Evolutionary conservation across 148 eudicot species (phyloP).

Genomic region (Rhododendron vialii): DNA sequence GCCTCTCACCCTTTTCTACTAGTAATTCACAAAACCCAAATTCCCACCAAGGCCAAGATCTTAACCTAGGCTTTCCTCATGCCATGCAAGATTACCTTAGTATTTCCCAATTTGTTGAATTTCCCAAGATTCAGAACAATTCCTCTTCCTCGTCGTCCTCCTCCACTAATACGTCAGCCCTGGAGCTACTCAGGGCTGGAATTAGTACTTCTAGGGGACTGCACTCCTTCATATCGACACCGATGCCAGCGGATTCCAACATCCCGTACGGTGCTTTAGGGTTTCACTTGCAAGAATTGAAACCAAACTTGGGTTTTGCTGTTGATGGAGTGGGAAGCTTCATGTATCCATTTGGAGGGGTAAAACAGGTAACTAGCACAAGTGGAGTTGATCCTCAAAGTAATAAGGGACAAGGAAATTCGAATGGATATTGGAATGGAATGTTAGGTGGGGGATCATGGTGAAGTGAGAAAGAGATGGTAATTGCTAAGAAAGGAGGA

Average conservation of each 20-base stretch:
- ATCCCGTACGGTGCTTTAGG: constrained; percentile 33
- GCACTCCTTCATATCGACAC: constrained; percentile 31
- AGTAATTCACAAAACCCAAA: constrained; percentile 44
- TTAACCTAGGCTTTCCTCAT: constrained; percentile 48
- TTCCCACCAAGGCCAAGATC: constrained; percentile 49
- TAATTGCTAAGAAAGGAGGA: background rate
- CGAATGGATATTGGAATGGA: constrained; percentile 28
- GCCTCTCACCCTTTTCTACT: constrained; percentile 15
- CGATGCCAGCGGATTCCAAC: constrained; percentile 29
- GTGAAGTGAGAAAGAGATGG: constrained; percentile 3
- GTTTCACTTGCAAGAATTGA: constrained; percentile 59
- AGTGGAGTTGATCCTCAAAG: constrained; percentile 31
- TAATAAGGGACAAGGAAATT: constrained; percentile 31
- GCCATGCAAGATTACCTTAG: constrained; percentile 25
- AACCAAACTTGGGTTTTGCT: constrained; percentile 38
- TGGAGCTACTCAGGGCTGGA: constrained; percentile 54
- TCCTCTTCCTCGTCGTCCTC: constrained; percentile 17
- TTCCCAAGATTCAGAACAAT: constrained; percentile 33
- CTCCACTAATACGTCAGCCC: constrained; percentile 31
- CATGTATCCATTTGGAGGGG: constrained; percentile 58
- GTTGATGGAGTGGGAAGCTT: constrained; percentile 32
- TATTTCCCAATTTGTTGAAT: constrained; percentile 31
- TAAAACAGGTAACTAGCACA: constrained; percentile 31
- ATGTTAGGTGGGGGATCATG: constrained; percentile 30
- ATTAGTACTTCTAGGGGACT: constrained; percentile 40